These are phyloP conservation scores for Terfezia boudieri DNA, from an alignment of 495 filamentous ascomycete species.

Conservation along the genomic window DNA sequence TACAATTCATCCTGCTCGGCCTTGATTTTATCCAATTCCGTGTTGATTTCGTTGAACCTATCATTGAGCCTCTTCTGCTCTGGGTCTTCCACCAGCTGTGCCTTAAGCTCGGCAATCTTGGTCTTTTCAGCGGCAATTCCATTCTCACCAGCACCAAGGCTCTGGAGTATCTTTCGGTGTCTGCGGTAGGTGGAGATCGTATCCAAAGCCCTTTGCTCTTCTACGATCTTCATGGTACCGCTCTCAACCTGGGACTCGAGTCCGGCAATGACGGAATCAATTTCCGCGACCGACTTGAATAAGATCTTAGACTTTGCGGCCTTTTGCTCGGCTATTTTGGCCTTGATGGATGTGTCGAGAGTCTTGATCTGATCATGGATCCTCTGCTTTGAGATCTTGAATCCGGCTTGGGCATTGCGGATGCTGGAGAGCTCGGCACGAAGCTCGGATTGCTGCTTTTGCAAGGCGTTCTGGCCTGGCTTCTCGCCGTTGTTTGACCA, in stretches of 20 bases:
- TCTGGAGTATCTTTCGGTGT: conserved; percentile 70
- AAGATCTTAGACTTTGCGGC: conserved; percentile 46
- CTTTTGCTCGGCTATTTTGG: conserved; percentile 67
- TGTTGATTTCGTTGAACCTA: conserved; percentile 55
- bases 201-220: conserved; percentile 79
- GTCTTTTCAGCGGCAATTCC: conserved; percentile 63
- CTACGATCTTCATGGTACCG: conserved; percentile 76
- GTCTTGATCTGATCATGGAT: conserved; percentile 70
- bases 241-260: conserved; percentile 68
- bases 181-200: conserved; percentile 67
- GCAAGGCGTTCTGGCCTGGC: conserved; percentile 39
- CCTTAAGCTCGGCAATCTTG: conserved; percentile 65
- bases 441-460: conserved; percentile 63
- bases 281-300: conserved; percentile 70
- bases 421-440: conserved; percentile 48
- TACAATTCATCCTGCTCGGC: conserved; percentile 70
- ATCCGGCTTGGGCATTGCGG: conserved; percentile 54
- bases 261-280: conserved; percentile 56
- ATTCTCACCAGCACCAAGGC: conserved; percentile 62
- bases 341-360: conserved; percentile 61
- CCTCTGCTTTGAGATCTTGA: conserved; percentile 53
- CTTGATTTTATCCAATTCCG: conserved; percentile 71
- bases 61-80: conserved; percentile 73
- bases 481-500: conserved; percentile 37
- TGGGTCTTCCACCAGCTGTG: conserved; percentile 55